phyloP scores from a whole-genome alignment of 495 filamentous ascomycete genomes.

The Talaromyces ruber region DNA sequence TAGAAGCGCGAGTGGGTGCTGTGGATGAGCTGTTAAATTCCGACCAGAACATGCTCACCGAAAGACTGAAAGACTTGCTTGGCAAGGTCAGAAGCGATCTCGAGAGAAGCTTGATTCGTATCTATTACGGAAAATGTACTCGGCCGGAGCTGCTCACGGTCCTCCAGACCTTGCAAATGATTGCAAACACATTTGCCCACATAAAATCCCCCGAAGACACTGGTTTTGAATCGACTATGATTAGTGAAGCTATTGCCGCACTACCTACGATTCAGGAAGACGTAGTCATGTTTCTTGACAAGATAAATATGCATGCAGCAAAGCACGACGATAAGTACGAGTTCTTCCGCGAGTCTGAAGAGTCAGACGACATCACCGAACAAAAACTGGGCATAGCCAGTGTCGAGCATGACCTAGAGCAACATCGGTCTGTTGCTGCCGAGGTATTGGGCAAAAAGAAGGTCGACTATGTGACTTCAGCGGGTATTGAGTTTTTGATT shows the following conservation, averaged over 20 bases:
- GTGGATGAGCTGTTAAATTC: constrained; percentile 81
- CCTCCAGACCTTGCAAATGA: constrained; percentile 75
- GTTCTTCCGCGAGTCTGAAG: constrained; percentile 83
- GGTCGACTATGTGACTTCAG: constrained; percentile 68
- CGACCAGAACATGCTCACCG: constrained; percentile 54
- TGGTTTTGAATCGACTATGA: constrained; percentile 62
- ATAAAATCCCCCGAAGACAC: constrained; percentile 58
- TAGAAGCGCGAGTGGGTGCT: constrained; percentile 79
- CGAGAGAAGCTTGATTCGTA: constrained; percentile 85
- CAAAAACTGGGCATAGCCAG: constrained; percentile 87
- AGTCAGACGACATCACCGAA: constrained; percentile 75
- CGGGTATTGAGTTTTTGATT: constrained; percentile 90
- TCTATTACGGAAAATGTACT: constrained; percentile 94
- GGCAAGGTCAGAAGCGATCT: constrained; percentile 69
- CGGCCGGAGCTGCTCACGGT: constrained; percentile 81
- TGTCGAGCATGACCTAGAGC: constrained; percentile 79
- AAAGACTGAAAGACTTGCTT: constrained; percentile 64
- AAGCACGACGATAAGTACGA: constrained; percentile 82
- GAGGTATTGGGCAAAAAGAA: constrained; percentile 59
- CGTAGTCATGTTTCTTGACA: constrained; percentile 65
- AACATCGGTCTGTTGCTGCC: constrained; percentile 63
- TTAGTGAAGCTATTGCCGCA: constrained; percentile 64
- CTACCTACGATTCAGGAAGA: constrained; percentile 68
- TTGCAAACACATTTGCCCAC: constrained; percentile 62
- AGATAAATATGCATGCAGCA: constrained; percentile 80